These are phyloP conservation scores for Fusarium humuli DNA, from an alignment of 2,329 filamentous ascomycete species.

Conservation along the genomic window DNA sequence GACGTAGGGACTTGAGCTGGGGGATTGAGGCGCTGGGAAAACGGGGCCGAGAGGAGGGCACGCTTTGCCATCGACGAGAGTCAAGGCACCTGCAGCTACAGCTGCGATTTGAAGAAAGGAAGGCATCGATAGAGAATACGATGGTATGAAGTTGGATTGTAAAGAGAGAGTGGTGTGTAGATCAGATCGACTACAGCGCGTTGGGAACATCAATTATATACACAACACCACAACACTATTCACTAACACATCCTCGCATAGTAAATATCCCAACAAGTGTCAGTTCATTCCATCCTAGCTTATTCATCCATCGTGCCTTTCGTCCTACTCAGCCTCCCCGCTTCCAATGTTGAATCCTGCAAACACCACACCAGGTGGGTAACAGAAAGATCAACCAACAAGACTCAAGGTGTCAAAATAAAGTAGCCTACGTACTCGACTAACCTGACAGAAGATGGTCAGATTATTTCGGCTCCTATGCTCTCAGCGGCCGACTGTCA, in stretches of 20 bases:
- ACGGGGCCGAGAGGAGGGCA: constrained; percentile 59
- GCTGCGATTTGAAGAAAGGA: constrained; percentile 28
- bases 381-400: not conserved
- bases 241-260: not conserved
- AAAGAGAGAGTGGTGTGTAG: not conserved
- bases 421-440: not conserved
- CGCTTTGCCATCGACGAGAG: constrained; percentile 47
- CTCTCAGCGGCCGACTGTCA: no score
- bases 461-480: no score
- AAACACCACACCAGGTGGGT: not conserved
- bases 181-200: not conserved
- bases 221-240: not conserved
- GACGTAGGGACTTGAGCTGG: constrained; percentile 49
- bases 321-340: not conserved
- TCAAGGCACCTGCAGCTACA: constrained; percentile 24
- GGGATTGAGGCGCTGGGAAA: constrained; percentile 52
- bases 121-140: constrained; percentile 14
- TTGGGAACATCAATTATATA: constrained; percentile 32
- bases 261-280: not conserved
- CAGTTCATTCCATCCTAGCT: not conserved
- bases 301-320: not conserved
- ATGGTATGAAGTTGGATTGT: not conserved
- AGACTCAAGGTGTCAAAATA: not conserved
- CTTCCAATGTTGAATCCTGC: not conserved
- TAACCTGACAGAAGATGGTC: not conserved